Percentiles rank a stretch among this genome's conserved stretches.
Conservation (phyloP, 2,329 filamentous ascomycete species). For the Neopestalotiopsis sp. region DNA sequence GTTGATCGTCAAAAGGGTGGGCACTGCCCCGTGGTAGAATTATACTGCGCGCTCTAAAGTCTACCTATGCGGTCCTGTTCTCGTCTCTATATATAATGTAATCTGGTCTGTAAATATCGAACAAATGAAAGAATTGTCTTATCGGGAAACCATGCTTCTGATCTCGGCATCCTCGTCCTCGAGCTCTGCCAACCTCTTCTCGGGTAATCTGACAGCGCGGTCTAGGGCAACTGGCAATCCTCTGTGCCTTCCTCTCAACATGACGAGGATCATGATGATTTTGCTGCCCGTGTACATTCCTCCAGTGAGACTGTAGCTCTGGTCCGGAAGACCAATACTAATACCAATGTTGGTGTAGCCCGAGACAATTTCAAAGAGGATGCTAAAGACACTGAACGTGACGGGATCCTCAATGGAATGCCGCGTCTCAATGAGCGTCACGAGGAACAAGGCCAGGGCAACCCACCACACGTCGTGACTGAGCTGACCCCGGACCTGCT, state of each 20-base stretch:
- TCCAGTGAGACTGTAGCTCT: conserved; percentile 61
- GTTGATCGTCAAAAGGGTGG: not conserved
- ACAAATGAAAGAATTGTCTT: not conserved
- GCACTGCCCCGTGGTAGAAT: not conserved
- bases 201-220: conserved; percentile 20
- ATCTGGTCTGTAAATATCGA: not conserved
- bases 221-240: conserved; percentile 12
- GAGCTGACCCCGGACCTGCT: conserved; percentile 65
- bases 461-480: conserved; percentile 72
- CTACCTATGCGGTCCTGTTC: conserved; percentile 3
- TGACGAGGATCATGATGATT: conserved; percentile 19
- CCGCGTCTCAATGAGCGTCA: conserved; percentile 62
- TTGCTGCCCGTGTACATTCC: conserved; percentile 55
- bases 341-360: conserved; percentile 67
- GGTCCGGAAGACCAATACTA: conserved; percentile 56
- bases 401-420: conserved; percentile 58
- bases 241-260: conserved; percentile 15
- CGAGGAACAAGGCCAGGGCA: conserved; percentile 63
- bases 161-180: conserved; percentile 22
- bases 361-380: conserved; percentile 61
- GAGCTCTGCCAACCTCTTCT: conserved; percentile 11
- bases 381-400: conserved; percentile 63
- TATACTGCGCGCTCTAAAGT: not conserved
- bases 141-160: conserved; percentile 1
- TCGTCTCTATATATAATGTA: conserved; percentile 5